Evolutionary conservation across 1,284 basidiomycete genomes (phyloP), one percentile per base, ranked within the genome.

Genomic region (Leccinum variabile): DNA sequence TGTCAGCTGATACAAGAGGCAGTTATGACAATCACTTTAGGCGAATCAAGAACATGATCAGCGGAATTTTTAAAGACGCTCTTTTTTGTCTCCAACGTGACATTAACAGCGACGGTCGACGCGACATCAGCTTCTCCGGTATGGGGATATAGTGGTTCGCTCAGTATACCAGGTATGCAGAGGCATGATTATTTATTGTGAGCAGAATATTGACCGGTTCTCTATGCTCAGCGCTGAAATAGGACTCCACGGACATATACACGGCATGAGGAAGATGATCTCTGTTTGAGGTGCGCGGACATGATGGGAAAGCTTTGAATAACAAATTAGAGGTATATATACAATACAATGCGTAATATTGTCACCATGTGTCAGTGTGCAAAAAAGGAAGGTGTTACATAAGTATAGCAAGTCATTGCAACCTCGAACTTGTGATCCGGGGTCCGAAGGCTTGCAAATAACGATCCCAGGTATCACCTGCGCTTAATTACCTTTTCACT

Each of bases 21-120:
- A 22, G 22, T 22, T 22, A 22, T 22, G 22, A 22, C 22, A 22
- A 22, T 22, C 22, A 22, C 22, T 22, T 22, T 22, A 22, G 22
- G 22, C 22, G 22, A 22, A 55, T 33, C 25, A 16, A 53, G 49
- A 37, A 30, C 59, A 5, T 33, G 7, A 59, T 33, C 60, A 93
- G 91, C 82, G 67, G 69, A 75, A 10, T 81, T 86, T 62, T 77
- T 94, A 33, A 87, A 87, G 68, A 87, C 85, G 0, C 77, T 95
- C 3, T 91, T 93, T 73, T 91, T 93, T 61, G 89, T 92, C 3
- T 94, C 93, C 1, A 80, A 88, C 56, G 89, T 84, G 16, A 75
- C 72, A 13, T 64, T 90, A 14, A 73, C 72, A 0, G 77, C 83
- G 61, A 76, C 81, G 61, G 78, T 73, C 2, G 78, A 79, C 7